These are phyloP conservation scores for Austroboletus eburneus DNA, from an alignment of 768 basidiomycete genomes.

Conservation along the genomic window DNA sequence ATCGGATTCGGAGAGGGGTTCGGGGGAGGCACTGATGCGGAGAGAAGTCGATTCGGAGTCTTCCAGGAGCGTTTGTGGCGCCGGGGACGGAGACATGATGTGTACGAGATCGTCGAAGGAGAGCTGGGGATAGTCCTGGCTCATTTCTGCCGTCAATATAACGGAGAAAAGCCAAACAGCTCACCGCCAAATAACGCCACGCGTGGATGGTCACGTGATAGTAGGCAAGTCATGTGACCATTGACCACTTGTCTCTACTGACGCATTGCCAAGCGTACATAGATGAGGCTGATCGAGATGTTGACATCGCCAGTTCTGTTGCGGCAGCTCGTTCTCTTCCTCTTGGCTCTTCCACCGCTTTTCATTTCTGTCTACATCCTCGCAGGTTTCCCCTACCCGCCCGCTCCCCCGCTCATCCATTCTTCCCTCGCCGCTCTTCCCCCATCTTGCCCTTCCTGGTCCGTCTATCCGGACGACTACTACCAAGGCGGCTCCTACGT, in stretches of 20 bases:
- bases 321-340: conserved; percentile 29
- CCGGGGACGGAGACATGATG: conserved; percentile 48
- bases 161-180: conserved; percentile 24
- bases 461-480: conserved; percentile 69
- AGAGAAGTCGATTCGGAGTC: conserved; percentile 10
- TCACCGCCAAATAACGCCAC: conserved; percentile 30
- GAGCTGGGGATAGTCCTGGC: conserved; percentile 37
- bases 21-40: conserved; percentile 29
- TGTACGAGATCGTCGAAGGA: conserved; percentile 56
- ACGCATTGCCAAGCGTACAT: not conserved
- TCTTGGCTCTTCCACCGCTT: conserved; percentile 58
- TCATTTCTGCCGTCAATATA: conserved; percentile 12
- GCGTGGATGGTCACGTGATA: conserved; percentile 35
- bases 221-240: conserved; percentile 23
- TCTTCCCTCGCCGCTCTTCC: conserved; percentile 62
- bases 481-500: conserved; percentile 61
- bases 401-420: conserved; percentile 45
- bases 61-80: conserved; percentile 22
- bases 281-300: conserved; percentile 5
- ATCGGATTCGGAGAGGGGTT: conserved; percentile 44
- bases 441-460: conserved; percentile 51
- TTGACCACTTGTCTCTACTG: too few relatives aligned
- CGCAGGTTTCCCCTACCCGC: conserved; percentile 61
- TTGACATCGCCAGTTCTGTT: conserved; percentile 7
- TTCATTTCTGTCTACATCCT: conserved; percentile 59